Percentiles rank a stretch among this genome's conserved stretches.
These are phyloP conservation scores for Globisporangium emineosum DNA, from an alignment of 352 stramenopile genomes.

Conservation along the genomic window DNA sequence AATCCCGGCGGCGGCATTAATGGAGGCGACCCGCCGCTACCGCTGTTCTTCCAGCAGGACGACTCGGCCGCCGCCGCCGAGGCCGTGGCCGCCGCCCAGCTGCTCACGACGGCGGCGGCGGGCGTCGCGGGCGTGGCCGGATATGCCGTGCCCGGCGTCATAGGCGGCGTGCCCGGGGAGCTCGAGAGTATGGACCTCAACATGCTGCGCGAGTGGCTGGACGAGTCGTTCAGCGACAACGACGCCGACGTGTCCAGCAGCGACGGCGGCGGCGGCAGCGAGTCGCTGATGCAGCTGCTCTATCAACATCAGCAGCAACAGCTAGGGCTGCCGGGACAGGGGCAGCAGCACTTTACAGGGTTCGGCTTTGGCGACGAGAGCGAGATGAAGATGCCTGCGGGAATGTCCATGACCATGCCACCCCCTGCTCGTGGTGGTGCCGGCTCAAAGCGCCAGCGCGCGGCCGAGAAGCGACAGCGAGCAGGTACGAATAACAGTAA, in stretches of 20 bases:
- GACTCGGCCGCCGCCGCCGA: not conserved
- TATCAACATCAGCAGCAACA: slow-evolving; percentile 6
- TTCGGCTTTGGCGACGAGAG: not conserved
- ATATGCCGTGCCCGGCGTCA: not conserved
- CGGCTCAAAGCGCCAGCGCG: not conserved
- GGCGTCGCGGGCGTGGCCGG: not conserved
- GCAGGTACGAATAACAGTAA: not conserved
- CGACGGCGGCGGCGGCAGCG: slow-evolving; percentile 5
- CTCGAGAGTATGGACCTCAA: slow-evolving; percentile 19
- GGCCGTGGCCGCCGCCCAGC: not conserved
- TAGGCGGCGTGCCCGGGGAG: slow-evolving; percentile 2
- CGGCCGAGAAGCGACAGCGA: slow-evolving; percentile 8
- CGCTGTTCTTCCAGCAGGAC: not conserved
- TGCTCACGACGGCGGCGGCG: not conserved
- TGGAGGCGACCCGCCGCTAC: too few species aligned
- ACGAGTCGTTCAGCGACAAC: slow-evolving; percentile 17
- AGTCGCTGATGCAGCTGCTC: slow-evolving; percentile 13
- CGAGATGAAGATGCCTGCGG: not conserved
- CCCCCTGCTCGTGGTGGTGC: not conserved
- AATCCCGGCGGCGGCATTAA: not conserved
- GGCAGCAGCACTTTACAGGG: not conserved
- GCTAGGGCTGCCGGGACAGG: not conserved
- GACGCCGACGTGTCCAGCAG: slow-evolving; percentile 12
- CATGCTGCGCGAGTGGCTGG: slow-evolving; percentile 18
- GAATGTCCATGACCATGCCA: not conserved